Conservation (phyloP, 805 yeast species). For the Priceomyces melissophilus region DNA sequence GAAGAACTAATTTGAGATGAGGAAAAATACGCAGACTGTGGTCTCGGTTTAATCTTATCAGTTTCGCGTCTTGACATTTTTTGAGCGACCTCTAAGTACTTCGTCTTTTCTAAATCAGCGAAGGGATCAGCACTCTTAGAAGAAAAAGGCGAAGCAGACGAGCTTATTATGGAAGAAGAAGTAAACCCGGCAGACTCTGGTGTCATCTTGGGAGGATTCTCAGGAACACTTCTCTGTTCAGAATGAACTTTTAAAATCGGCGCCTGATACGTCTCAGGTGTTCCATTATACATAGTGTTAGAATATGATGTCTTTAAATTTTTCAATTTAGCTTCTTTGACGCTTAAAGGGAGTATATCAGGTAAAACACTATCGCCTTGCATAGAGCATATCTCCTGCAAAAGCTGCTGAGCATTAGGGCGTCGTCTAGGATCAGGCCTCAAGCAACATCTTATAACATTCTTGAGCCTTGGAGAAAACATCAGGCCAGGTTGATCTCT, state of each 20-base stretch:
- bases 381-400: conserved; percentile 66
- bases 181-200: too few relatives aligned
- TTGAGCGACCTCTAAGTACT: conserved; percentile 16
- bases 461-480: conserved; percentile 61
- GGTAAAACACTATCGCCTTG: conserved; percentile 43
- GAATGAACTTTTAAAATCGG: too few relatives aligned
- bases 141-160: too few relatives aligned
- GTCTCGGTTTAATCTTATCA: conserved; percentile 9
- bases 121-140: conserved; percentile 35
- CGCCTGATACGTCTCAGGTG: too few relatives aligned
- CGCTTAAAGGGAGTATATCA: conserved; percentile 39
- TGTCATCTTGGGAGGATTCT: too few relatives aligned
- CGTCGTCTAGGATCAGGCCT: conserved; percentile 66
- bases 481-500: conserved; percentile 45
- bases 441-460: conserved; percentile 58
- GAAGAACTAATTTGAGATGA: conserved; percentile 1
- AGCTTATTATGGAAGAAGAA: too few relatives aligned
- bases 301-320: conserved; percentile 1
- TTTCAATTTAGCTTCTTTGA: conserved; percentile 16
- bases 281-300: too few relatives aligned
- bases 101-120: conserved; percentile 39
- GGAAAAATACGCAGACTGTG: conserved; percentile 13
- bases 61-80: conserved; percentile 1
- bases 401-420: conserved; percentile 69
- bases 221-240: too few relatives aligned